These are phyloP conservation scores for Euptelea pleiosperma DNA, from an alignment of 164 flowering plant genomes.

Conservation along the genomic window DNA sequence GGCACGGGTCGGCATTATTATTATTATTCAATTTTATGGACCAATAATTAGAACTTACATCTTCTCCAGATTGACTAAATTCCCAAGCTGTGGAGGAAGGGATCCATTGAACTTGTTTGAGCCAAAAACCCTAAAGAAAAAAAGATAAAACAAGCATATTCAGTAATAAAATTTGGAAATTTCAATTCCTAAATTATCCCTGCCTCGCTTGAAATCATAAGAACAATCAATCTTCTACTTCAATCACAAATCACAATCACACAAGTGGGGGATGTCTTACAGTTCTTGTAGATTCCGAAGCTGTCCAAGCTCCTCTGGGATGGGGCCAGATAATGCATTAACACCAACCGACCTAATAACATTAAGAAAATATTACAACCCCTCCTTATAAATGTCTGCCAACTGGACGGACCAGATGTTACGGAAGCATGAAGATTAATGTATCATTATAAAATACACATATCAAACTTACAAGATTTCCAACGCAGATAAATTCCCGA, in stretches of 20 bases:
- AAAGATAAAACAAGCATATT: background rate
- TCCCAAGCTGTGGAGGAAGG: conserved; percentile 37
- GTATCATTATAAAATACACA: background rate
- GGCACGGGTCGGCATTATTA: too few relatives aligned
- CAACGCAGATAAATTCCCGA: conserved; percentile 21
- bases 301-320: conserved; percentile 51
- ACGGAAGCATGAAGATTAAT: background rate
- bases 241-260: too few relatives aligned
- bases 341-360: conserved; percentile 28
- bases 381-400: too few relatives aligned
- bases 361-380: too few relatives aligned
- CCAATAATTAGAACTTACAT: conserved; percentile 20
- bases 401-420: too few relatives aligned
- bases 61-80: conserved; percentile 21
- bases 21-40: too few relatives aligned
- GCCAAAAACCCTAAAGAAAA: conserved; percentile 24
- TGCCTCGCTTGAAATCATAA: background rate
- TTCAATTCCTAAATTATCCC: background rate
- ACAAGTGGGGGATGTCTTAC: conserved; percentile 30
- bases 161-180: background rate
- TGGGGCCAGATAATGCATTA: conserved; percentile 38
- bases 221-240: background rate
- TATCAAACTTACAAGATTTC: conserved; percentile 18
- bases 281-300: conserved; percentile 40
- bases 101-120: conserved; percentile 42